Evolutionary conservation across 2,329 filamentous ascomycete species (phyloP).

Genomic region (Sporothrix mexicana): DNA sequence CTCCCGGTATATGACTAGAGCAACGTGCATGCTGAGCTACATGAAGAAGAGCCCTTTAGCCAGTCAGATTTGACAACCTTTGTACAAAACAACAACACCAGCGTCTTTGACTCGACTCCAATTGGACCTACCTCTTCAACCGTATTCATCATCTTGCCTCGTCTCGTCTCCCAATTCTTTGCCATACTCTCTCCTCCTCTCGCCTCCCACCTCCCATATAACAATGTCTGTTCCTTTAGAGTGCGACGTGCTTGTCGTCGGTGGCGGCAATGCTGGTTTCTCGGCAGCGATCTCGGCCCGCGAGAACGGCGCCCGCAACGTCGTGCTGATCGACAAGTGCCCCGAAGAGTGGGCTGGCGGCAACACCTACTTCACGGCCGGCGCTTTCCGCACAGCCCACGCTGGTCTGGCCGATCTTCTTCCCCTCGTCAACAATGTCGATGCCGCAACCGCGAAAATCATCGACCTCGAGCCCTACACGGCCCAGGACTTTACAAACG

Average conservation of each 20-base stretch:
- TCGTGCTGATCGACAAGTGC: constrained; percentile 66
- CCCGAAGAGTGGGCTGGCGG: constrained; percentile 65
- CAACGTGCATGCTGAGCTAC: background rate
- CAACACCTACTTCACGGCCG: constrained; percentile 70
- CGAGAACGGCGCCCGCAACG: constrained; percentile 50
- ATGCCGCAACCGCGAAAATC: constrained; percentile 50
- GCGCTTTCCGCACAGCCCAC: constrained; percentile 65
- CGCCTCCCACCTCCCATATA: background rate
- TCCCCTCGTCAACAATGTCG: constrained; percentile 66
- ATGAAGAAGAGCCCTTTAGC: background rate
- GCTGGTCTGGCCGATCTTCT: constrained; percentile 61
- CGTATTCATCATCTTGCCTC: background rate
- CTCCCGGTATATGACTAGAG: background rate
- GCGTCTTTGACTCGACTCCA: background rate
- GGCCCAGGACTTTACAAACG: constrained; percentile 57
- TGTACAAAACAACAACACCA: background rate
- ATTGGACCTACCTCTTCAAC: background rate
- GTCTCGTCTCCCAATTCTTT: background rate
- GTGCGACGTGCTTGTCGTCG: constrained; percentile 60
- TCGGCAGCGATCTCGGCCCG: constrained; percentile 63
- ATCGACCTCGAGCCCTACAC: constrained; percentile 67
- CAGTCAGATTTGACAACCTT: no score
- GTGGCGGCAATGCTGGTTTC: constrained; percentile 69
- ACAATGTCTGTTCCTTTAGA: constrained; percentile 29
- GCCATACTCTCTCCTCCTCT: background rate